Evolutionary conservation across 192 early-diverging fungal genomes (phyloP).

Genomic region (Lunasporangiospora selenospora): DNA sequence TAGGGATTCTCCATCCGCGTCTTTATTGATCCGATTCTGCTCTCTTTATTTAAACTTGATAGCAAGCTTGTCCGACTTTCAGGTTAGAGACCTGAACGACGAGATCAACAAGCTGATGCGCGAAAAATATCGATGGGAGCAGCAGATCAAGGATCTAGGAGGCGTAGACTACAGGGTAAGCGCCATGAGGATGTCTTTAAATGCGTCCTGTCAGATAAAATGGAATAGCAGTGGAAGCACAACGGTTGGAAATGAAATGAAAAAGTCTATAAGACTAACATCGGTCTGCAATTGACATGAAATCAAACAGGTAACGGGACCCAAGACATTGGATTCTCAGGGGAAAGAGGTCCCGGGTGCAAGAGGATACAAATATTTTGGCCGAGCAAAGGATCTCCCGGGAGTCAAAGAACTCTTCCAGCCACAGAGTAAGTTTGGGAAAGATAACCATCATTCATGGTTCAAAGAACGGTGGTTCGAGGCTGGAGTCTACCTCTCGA

Average conservation of each 20-base stretch:
- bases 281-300: no score
- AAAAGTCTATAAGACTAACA: slow-evolving; percentile 1
- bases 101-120: slow-evolving; percentile 94
- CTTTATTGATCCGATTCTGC: slow-evolving; percentile 19
- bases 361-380: slow-evolving; percentile 97
- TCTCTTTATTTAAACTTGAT: neutral
- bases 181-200: neutral
- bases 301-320: slow-evolving; percentile 76
- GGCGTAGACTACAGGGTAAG: slow-evolving; percentile 89
- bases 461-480: no score
- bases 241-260: neutral
- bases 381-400: slow-evolving; percentile 92
- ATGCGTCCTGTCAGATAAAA: neutral
- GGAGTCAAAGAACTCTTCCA: slow-evolving; percentile 94
- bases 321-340: slow-evolving; percentile 83
- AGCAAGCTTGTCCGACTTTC: slow-evolving; percentile 87
- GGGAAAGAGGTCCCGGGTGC: slow-evolving; percentile 90
- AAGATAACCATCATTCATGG: neutral
- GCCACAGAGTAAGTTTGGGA: slow-evolving; percentile 59
- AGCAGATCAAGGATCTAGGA: slow-evolving; percentile 88
- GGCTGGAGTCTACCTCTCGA: slow-evolving; percentile 2
- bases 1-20: neutral
- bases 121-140: slow-evolving; percentile 93
- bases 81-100: slow-evolving; percentile 95
- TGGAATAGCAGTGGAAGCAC: no score